Evolutionary conservation across 2,329 filamentous ascomycete species (phyloP), one percentile per base, ranked within the genome.

Genomic region (Byssothecium circinans): DNA sequence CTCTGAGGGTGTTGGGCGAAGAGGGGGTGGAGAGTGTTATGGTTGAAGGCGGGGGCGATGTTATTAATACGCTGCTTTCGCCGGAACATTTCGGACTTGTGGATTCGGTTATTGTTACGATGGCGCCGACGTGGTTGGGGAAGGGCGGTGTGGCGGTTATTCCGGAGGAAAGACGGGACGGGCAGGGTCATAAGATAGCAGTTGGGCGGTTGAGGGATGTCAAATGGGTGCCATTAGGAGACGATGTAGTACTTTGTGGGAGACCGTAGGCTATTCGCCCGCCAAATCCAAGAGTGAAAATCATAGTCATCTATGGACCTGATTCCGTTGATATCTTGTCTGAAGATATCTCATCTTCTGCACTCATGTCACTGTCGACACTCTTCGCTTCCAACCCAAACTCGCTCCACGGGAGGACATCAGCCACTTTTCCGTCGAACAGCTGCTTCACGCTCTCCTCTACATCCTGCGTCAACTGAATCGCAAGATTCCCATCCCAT

Each of bases 61-160:
- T 96, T 27, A 89, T 97, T 65, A 95, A 94, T 65, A 82, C 87
- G 30, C 73, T 97, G 15, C 77, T 97, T n/a, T 76, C 80, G 32
- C 77, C 81, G 2, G 74, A 75, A 22, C 82, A 84, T 60, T 75
- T 82, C 14, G 60, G 68, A n/a, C 74, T 91, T 8, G 77, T 95
- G 34, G 81, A 89, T 64, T 86, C 86, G 2, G 85, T 96, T 40
- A 87, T 97, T 60, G 79, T 96, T 48, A 96, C 92, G 0, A 84
- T 96, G 62, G 91, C 92, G 2, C 92, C 92, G 8, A 89, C 85
- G 0, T 97, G 90, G 82, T 78, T 97, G n/a, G 92, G 92, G 1
- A 78, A 81, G 50, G 89, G 88, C 2, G 90, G 90, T 7, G 88
- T 96, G 8, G 78, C 84, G 10, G 89, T 96, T 2, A 86, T 83